Base-by-base conservation (phyloP, 805 yeast genomes). In the Phaffomyces opuntiae region DNA sequence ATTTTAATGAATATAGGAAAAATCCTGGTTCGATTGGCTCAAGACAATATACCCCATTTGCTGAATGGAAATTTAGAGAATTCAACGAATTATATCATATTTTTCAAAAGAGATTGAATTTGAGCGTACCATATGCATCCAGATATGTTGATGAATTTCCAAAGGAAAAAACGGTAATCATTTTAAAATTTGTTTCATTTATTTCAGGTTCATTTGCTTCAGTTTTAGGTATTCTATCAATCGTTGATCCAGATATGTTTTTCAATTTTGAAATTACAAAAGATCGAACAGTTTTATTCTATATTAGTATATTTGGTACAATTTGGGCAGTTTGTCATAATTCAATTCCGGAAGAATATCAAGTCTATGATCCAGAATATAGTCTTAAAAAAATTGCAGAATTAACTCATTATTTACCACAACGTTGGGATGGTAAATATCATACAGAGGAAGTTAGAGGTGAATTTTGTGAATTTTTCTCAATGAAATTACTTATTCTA, bases 41-140 rank as follows among this genome's bases (percentile, higher is more conserved):
- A 3, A 70, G 99, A 40, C 95, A 89, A 55, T 93, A 88, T 60
- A 87, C 98, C 0, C 96, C 97, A 0, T 78, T 78, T 64, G 97
- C 98, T 0, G 90, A 86, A 56, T 93, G 98, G 98, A 87, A 83
- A 60, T 75, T 93, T 57, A 71, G 99, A 46, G 99, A 93, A 57
- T 87, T 85, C 60, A 93, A 93, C 63, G 99, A 93, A 60, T 71
- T 93, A 9, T 87, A 87, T 38, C 99, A 93, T 63, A 73, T 91
- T 26, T 93, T 93, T 65, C 80, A 80, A 46, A 80, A 82, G 54
- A 71, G 99, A 42, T 65, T 93, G 36, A 86, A 81, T 40, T 65
- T 87, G 49, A 87, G 96, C 43, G 75, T 80, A 29, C 85, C 78
- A 14, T 81, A 89, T 7, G 96, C 98, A 0, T 76, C 85, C 38